A percentile compares a stretch with the other conserved stretches of the same genome.
phyloP scores from a whole-genome alignment of 2,329 filamentous ascomycete genomes.

The Verticillium longisporum region DNA sequence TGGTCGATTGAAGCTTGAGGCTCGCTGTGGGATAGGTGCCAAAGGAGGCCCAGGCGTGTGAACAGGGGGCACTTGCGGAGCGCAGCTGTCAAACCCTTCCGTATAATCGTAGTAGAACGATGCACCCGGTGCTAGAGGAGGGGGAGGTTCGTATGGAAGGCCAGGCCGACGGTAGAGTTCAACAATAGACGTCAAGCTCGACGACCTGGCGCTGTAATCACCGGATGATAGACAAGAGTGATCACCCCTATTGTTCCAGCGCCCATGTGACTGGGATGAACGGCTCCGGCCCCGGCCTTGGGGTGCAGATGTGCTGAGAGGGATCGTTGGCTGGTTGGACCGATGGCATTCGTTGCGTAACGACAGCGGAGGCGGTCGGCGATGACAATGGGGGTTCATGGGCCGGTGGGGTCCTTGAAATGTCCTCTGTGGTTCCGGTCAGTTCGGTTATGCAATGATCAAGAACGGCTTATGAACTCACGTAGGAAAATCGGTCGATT shows the following conservation, averaged over 20 bases:
- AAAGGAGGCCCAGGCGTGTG: constrained; percentile 15
- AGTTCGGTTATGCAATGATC: constrained; percentile 1
- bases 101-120: constrained; percentile 47
- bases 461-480: constrained; percentile 19
- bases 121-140: constrained; percentile 19
- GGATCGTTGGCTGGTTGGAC: constrained; percentile 30
- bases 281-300: constrained; percentile 7
- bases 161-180: constrained; percentile 35
- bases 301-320: constrained; percentile 13
- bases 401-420: constrained; percentile 34
- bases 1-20: constrained; percentile 15
- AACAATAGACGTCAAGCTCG: constrained; percentile 42
- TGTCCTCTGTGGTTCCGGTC: constrained; percentile 31
- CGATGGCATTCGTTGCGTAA: constrained; percentile 31
- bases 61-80: constrained; percentile 3
- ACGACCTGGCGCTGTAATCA: constrained; percentile 32
- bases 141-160: constrained; percentile 17
- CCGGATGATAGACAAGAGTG: constrained; percentile 19
- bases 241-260: not conserved
- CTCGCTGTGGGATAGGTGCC: constrained; percentile 22
- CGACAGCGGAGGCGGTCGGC: constrained; percentile 29
- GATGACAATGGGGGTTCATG: constrained; percentile 24
- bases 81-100: constrained; percentile 37
- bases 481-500: constrained; percentile 39
- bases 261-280: not conserved